Conservation (phyloP, 768 basidiomycete species). For the Leccinum obscurum region DNA sequence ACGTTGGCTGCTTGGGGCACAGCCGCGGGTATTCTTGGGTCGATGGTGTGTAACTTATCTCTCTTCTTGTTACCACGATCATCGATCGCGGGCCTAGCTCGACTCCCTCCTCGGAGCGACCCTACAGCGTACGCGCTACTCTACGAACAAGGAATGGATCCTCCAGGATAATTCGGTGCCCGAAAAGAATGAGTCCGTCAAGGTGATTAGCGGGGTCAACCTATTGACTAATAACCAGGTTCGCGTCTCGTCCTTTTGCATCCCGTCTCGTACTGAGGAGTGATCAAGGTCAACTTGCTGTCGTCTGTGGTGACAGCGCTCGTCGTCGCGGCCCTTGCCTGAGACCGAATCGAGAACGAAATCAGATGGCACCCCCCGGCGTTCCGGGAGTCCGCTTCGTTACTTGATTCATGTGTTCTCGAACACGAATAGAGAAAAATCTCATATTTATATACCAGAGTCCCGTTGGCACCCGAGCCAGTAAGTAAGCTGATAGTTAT, state of each 20-base stretch:
- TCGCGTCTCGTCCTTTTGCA: not conserved
- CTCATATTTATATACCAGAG: not conserved
- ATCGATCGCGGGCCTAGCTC: slow-evolving; percentile 43
- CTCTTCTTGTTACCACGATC: not conserved
- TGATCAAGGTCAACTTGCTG: slow-evolving; percentile 43
- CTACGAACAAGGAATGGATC: slow-evolving; percentile 56
- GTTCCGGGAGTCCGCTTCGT: not conserved
- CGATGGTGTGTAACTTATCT: slow-evolving; percentile 52
- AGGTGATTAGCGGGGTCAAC: slow-evolving; percentile 61
- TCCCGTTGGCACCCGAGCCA: not conserved
- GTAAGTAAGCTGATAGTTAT: not conserved
- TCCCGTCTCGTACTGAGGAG: slow-evolving; percentile 6
- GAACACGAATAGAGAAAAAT: not conserved
- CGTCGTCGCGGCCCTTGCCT: slow-evolving; percentile 38
- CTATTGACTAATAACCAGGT: slow-evolving; percentile 84
- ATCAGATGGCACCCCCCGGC: not conserved
- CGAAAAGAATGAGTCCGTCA: slow-evolving; percentile 46
- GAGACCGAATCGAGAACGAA: slow-evolving; percentile 1
- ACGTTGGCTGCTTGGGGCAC: slow-evolving; percentile 59
- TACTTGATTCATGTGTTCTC: slow-evolving; percentile 1
- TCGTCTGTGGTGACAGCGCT: slow-evolving; percentile 43
- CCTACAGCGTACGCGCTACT: slow-evolving; percentile 78
- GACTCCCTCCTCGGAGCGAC: slow-evolving; percentile 90
- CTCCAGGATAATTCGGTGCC: slow-evolving; percentile 53
- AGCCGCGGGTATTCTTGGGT: slow-evolving; percentile 73